phyloP scores from a whole-genome alignment of 768 basidiomycete species.

The Tylopilus cervinicoccineus region DNA sequence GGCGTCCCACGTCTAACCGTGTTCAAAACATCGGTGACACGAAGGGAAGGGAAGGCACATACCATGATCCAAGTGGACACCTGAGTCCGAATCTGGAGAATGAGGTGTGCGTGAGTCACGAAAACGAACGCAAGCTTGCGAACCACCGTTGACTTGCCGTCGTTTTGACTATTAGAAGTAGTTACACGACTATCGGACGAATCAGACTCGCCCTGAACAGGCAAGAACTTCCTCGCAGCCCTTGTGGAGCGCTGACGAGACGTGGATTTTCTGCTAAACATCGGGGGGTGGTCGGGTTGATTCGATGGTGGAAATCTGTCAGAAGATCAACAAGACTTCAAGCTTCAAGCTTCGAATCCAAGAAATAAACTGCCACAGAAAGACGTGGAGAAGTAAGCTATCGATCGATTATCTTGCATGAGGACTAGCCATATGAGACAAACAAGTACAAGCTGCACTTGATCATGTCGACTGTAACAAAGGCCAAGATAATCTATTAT shows the following conservation, averaged over 20 bases:
- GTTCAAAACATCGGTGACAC: not conserved
- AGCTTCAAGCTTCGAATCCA: too few species aligned
- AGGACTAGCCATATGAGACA: too few species aligned
- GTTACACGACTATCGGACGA: constrained; percentile 6
- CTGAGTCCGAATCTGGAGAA: constrained; percentile 18
- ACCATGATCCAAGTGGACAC: constrained; percentile 1
- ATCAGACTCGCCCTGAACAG: not conserved
- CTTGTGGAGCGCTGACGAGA: not conserved
- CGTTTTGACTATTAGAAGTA: not conserved
- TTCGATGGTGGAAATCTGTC: constrained; percentile 11
- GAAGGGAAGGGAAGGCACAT: not conserved
- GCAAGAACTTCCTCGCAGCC: constrained; percentile 15
- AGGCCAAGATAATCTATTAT: too few species aligned
- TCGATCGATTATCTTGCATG: not conserved
- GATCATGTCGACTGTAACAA: too few species aligned
- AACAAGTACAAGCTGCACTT: too few species aligned
- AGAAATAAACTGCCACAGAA: too few species aligned
- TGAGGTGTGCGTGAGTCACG: not conserved
- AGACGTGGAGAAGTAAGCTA: not conserved
- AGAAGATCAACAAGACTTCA: not conserved
- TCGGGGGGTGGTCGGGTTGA: not conserved
- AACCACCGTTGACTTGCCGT: constrained; percentile 8
- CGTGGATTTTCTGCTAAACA: not conserved
- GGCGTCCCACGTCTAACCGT: constrained; percentile 4
- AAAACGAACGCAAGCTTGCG: not conserved